These are phyloP conservation scores for Trichomonas gallinae DNA, from an alignment of 208 protist species.

Conservation along the genomic window DNA sequence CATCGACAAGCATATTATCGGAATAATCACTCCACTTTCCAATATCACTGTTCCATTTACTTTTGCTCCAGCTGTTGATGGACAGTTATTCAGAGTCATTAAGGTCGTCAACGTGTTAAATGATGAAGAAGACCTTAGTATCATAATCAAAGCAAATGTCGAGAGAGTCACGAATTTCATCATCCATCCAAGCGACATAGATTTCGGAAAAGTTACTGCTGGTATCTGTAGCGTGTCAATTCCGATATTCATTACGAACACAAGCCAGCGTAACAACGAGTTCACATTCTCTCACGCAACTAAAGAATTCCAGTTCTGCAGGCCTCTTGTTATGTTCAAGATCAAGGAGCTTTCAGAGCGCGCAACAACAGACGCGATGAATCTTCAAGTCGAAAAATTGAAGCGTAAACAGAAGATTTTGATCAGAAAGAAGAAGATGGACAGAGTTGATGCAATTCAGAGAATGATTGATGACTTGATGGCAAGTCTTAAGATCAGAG, in stretches of 20 bases:
- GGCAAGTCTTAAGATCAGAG: background rate
- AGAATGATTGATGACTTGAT: background rate
- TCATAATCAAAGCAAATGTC: background rate
- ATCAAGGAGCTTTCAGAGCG: background rate
- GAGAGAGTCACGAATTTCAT: background rate
- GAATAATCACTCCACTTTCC: background rate
- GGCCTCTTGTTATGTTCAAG: background rate
- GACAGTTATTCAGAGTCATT: background rate
- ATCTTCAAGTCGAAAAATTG: background rate
- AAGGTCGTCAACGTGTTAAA: background rate
- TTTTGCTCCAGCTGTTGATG: background rate
- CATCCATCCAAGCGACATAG: background rate
- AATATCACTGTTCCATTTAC: background rate
- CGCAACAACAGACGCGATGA: background rate
- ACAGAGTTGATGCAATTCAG: background rate
- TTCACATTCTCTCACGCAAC: background rate
- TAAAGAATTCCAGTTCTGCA: background rate
- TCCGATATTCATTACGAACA: background rate
- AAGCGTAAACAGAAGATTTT: background rate
- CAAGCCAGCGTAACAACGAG: background rate
- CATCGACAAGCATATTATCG: background rate
- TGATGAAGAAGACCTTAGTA: background rate
- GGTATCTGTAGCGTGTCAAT: background rate
- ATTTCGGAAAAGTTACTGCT: background rate
- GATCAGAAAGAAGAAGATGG: background rate